Evolutionary conservation across 441 rosid species (phyloP).

Genomic region (Sinapis alba): DNA sequence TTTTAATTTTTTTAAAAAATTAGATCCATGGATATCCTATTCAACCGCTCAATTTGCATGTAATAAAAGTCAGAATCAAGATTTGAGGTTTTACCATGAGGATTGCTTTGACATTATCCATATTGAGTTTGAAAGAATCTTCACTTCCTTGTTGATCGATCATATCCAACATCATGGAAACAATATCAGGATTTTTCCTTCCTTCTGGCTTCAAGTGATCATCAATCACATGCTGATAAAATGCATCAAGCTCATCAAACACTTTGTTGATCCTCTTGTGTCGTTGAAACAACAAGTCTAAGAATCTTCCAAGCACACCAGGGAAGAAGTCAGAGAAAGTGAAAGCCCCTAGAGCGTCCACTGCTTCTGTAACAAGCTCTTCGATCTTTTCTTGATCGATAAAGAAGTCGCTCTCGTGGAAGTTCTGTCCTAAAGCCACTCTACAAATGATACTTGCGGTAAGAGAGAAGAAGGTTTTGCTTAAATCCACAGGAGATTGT

Average conservation of each 20-base stretch:
- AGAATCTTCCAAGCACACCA: not conserved
- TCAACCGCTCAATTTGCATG: not conserved
- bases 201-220: not conserved
- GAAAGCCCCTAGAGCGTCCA: not conserved
- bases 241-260: not conserved
- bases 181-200: not conserved
- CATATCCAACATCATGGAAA: not conserved
- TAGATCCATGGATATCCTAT: not conserved
- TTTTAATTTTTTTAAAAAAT: not conserved
- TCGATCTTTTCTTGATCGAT: not conserved
- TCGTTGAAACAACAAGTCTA: not conserved
- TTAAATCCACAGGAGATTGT: not conserved
- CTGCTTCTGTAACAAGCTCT: not conserved
- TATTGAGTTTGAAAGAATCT: not conserved
- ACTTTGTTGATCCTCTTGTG: not conserved
- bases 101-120: not conserved
- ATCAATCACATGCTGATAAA: not conserved
- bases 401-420: not conserved
- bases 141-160: not conserved
- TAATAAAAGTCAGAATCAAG: no score
- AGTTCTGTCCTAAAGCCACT: not conserved
- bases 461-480: not conserved
- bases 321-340: not conserved
- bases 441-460: not conserved
- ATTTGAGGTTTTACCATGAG: not conserved